phyloP scores from a whole-genome alignment of 148 eudicot genomes.

The Chenopodium suecicum region DNA sequence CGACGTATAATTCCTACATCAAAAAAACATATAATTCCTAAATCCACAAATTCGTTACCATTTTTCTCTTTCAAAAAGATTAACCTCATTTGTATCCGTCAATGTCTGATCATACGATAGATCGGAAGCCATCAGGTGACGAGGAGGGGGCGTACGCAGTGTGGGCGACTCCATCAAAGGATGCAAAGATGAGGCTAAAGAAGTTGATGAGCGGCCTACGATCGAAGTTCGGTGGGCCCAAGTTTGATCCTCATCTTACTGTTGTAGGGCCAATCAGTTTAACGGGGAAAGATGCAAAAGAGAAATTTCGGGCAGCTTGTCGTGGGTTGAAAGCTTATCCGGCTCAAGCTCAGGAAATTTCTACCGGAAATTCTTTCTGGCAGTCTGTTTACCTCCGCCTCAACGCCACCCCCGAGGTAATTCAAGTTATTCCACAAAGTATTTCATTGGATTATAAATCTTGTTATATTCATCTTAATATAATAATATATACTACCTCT shows the following conservation, averaged over 20 bases:
- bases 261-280: neutral
- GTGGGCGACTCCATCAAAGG: constrained; percentile 2
- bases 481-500: too few relatives aligned
- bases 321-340: constrained; percentile 5
- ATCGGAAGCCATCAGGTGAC: neutral
- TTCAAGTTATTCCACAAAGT: too few relatives aligned
- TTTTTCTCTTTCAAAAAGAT: too few relatives aligned
- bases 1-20: too few relatives aligned
- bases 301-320: neutral
- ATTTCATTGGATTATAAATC: too few relatives aligned
- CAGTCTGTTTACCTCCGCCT: neutral
- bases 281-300: neutral
- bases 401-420: neutral
- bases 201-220: constrained; percentile 2
- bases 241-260: constrained; percentile 8
- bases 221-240: constrained; percentile 10
- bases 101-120: neutral
- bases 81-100: too few relatives aligned
- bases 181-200: neutral
- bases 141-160: neutral
- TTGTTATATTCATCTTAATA: too few relatives aligned
- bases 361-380: neutral
- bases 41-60: too few relatives aligned
- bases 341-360: neutral
- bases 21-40: too few relatives aligned